Evolutionary conservation across 2,329 filamentous ascomycete genomes (phyloP).

Genomic region (Alternaria triticina): DNA sequence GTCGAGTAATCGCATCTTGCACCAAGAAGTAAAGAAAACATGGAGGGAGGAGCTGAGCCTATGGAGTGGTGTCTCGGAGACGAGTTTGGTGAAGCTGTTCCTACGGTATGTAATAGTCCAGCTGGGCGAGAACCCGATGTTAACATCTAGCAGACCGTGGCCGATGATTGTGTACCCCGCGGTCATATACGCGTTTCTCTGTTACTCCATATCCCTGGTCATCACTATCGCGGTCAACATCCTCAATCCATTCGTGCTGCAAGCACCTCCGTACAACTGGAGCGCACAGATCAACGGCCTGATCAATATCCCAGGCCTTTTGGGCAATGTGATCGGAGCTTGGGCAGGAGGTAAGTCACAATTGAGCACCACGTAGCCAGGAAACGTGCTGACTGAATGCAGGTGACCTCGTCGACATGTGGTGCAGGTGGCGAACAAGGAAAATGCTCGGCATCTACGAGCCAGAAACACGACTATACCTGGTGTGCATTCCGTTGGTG

Average conservation of each 20-base stretch:
- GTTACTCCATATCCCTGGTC: constrained; percentile 47
- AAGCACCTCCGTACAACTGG: constrained; percentile 50
- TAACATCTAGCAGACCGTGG: constrained; percentile 35
- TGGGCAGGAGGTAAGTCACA: constrained; percentile 42
- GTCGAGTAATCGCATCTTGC: background rate
- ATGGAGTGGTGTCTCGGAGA: constrained; percentile 40
- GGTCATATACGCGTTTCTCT: constrained; percentile 47
- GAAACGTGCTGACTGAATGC: background rate
- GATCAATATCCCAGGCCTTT: constrained; percentile 49
- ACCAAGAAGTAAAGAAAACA: constrained; percentile 39
- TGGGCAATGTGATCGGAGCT: constrained; percentile 54
- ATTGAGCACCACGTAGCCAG: background rate
- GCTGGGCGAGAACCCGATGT: background rate
- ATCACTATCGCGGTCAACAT: constrained; percentile 51
- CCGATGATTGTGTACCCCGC: constrained; percentile 49
- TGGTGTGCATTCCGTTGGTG: constrained; percentile 51
- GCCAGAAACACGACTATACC: constrained; percentile 53
- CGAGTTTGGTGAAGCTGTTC: constrained; percentile 45
- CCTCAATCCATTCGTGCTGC: constrained; percentile 48
- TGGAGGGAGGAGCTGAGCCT: constrained; percentile 44
- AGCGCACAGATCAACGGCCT: constrained; percentile 46
- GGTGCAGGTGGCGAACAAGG: constrained; percentile 51
- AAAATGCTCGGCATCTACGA: constrained; percentile 53
- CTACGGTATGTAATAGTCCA: constrained; percentile 15
- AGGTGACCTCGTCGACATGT: constrained; percentile 54